These are phyloP conservation scores for Fragaria nilgerrensis DNA, from an alignment of 306 rosid species.

Conservation along the genomic window DNA sequence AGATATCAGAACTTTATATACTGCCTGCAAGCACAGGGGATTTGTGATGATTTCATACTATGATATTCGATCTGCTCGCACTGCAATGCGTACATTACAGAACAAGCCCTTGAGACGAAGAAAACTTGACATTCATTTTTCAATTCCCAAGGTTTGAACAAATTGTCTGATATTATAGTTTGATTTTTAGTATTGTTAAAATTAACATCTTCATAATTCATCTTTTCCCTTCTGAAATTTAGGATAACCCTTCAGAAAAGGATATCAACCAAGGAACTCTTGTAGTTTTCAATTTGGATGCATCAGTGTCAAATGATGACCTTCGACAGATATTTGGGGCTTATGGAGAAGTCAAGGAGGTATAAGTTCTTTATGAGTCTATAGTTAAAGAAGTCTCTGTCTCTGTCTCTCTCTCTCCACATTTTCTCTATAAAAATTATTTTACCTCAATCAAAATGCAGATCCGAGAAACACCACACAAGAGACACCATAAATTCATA, in stretches of 20 bases:
- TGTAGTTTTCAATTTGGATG: constrained; percentile 91
- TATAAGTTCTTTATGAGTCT: constrained; percentile 23
- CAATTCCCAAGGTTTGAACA: constrained; percentile 84
- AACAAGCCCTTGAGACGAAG: constrained; percentile 89
- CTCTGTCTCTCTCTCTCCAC: constrained; percentile 2
- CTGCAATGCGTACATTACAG: constrained; percentile 89
- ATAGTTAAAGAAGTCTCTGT: neutral
- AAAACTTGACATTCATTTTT: constrained; percentile 95
- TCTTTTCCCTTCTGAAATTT: constrained; percentile 30
- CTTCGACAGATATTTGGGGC: constrained; percentile 90
- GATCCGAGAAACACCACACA: constrained; percentile 97
- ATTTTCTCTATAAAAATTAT: constrained; percentile 11
- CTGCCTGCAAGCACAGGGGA: constrained; percentile 96
- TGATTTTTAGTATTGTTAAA: constrained; percentile 1
- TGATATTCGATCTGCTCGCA: constrained; percentile 93
- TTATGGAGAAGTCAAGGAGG: constrained; percentile 97
- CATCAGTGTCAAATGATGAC: constrained; percentile 89
- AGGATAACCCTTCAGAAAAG: constrained; percentile 95
- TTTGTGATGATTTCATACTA: constrained; percentile 97
- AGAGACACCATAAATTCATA: constrained; percentile 90
- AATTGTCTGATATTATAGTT: constrained; percentile 6
- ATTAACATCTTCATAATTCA: constrained; percentile 21
- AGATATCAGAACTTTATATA: constrained; percentile 88
- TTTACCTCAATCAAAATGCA: constrained; percentile 32
- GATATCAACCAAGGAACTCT: constrained; percentile 97